Evolutionary conservation across 2,329 filamentous ascomycete genomes (phyloP), one percentile per base, ranked within the genome.

Genomic region (Diaporthe vaccinii): DNA sequence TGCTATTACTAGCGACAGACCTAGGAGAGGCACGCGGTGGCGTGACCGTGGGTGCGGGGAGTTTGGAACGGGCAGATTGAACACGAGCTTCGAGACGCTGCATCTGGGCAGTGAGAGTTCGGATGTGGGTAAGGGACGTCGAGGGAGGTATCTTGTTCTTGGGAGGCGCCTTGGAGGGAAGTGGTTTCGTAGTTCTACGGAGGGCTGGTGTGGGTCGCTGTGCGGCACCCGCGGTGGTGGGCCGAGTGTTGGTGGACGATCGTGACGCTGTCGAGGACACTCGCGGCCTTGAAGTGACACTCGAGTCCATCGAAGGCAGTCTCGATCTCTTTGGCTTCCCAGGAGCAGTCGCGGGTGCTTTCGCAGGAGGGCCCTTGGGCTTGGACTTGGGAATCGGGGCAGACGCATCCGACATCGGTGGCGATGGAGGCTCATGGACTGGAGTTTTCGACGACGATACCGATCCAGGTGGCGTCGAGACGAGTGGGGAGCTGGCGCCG

Each of bases 61-160:
- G 90, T 84, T 97, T 98, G 53, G 96, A 98, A 79, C 95, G 92
- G 25, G 93, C 97, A 34, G 93, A 95, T 76, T 98, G 95, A 14
- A 99, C 96, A 59, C 97, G 91, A 77, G 97, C 95, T 83, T 98
- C 97, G 76, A 99, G 92, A 79, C 95, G 94, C 84, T 98, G 95
- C 95, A 98, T 98, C 85, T 98, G 97, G 39, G 95, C 96, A 75
- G 97, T 98, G 78, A 99, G 92, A 41, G 93, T 94, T 78, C 96
- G 95, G 81, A 99, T 98, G 83, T 99, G 97, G 78, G 94, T 94
- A 68, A 99, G 91, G 2, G 97, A 98, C 77, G 87, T 91, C 77
- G 88, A 92, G 72, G 88, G 86, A 36, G 90, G 89, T 53, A 91
- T 79, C 31, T 46, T 53, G 76, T 86, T 88, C 79, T 89, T 84